These are phyloP conservation scores for Aciculoconidium aculeatum DNA, from an alignment of 805 yeast species.

Conservation along the genomic window DNA sequence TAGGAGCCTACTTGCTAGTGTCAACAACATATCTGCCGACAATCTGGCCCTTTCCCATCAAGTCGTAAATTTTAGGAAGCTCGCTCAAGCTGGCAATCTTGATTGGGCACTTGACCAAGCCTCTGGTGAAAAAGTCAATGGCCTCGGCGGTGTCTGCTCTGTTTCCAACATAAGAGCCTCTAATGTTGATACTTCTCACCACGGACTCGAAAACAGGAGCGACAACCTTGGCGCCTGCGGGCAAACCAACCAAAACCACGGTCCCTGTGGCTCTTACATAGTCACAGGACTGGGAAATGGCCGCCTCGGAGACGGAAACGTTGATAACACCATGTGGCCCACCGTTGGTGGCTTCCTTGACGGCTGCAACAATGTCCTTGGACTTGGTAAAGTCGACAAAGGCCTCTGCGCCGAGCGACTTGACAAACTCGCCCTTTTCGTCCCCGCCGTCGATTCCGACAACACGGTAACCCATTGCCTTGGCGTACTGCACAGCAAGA, in stretches of 20 bases:
- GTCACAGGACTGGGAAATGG: constrained; percentile 47
- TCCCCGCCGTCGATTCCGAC: constrained; percentile 72
- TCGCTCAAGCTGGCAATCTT: constrained; percentile 36
- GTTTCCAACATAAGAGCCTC: constrained; percentile 42
- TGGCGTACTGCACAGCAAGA: constrained; percentile 69
- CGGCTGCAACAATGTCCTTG: constrained; percentile 50
- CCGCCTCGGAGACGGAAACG: constrained; percentile 67
- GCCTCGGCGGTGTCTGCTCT: constrained; percentile 43
- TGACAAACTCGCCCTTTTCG: constrained; percentile 45
- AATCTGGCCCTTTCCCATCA: constrained; percentile 38
- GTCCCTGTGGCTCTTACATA: constrained; percentile 38
- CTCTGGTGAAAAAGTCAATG: constrained; percentile 39
- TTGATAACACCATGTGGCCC: constrained; percentile 75
- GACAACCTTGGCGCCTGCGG: constrained; percentile 38
- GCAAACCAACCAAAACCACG: constrained; percentile 41
- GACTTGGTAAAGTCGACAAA: constrained; percentile 29
- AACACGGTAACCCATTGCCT: constrained; percentile 66
- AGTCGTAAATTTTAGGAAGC: constrained; percentile 32
- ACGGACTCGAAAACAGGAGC: constrained; percentile 38
- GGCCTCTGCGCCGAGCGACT: constrained; percentile 22
- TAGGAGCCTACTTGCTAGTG: no score
- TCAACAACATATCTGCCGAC: constrained; percentile 42
- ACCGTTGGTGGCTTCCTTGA: constrained; percentile 56
- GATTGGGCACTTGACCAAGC: constrained; percentile 38
- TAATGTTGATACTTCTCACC: constrained; percentile 32